Evolutionary conservation across 805 yeast species (phyloP).

Genomic region (Yarrowia phangngaensis): DNA sequence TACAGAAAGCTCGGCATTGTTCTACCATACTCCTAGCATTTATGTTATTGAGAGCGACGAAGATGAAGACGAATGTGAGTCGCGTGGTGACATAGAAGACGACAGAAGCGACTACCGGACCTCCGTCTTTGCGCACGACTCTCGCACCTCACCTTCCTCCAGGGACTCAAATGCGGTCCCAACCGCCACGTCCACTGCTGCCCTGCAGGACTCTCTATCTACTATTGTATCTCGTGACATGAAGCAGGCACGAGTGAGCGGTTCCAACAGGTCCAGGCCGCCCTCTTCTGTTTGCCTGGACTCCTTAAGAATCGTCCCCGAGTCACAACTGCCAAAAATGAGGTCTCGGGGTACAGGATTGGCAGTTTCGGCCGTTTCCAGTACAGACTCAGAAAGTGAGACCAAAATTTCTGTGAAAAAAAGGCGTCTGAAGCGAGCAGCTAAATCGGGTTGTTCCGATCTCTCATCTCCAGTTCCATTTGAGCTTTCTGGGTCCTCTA

Average conservation of each 20-base stretch:
- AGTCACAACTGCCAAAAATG: constrained; percentile 21
- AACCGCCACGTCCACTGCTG: constrained; percentile 18
- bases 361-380: constrained; percentile 1
- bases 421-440: constrained; percentile 13
- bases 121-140: neutral
- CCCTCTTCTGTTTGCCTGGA: constrained; percentile 15
- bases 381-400: constrained; percentile 18
- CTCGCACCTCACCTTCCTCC: constrained; percentile 1
- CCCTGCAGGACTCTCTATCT: constrained; percentile 13
- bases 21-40: constrained; percentile 23
- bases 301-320: constrained; percentile 15
- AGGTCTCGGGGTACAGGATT: constrained; percentile 1
- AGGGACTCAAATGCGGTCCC: constrained; percentile 1
- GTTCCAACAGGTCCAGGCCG: neutral
- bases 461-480: neutral
- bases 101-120: constrained; percentile 1
- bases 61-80: constrained; percentile 18
- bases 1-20: constrained; percentile 11
- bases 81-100: constrained; percentile 5
- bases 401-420: neutral
- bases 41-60: constrained; percentile 15
- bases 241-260: constrained; percentile 7
- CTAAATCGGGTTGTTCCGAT: neutral
- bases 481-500: neutral
- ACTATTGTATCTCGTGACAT: constrained; percentile 17